Evolutionary conservation across 176 grass and related monocot genomes (phyloP).

Genomic region (Thalia dealbata): DNA sequence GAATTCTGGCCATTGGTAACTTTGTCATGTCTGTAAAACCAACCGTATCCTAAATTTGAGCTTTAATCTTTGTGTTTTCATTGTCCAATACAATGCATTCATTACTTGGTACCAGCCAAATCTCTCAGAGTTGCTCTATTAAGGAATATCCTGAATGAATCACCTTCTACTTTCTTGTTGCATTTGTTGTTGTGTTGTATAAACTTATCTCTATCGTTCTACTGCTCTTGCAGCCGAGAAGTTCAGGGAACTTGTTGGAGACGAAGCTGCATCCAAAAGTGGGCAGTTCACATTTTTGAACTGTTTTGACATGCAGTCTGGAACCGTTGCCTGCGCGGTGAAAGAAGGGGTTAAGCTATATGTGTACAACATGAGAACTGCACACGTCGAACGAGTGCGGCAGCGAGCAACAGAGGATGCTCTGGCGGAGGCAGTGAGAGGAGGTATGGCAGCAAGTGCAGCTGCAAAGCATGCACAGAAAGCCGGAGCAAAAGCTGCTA

Average conservation of each 20-base stretch:
- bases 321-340: constrained; percentile 56
- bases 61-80: neutral
- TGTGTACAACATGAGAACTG: constrained; percentile 59
- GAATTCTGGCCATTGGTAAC: neutral
- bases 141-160: neutral
- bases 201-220: neutral
- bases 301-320: constrained; percentile 90
- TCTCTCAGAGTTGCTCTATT: neutral
- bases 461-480: constrained; percentile 88
- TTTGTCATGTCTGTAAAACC: neutral
- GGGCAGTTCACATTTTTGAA: constrained; percentile 92
- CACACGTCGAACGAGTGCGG: constrained; percentile 58
- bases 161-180: neutral
- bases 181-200: neutral
- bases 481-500: constrained; percentile 62
- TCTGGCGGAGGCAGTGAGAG: constrained; percentile 50
- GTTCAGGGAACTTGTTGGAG: constrained; percentile 82
- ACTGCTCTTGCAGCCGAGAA: constrained; percentile 68
- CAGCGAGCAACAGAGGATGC: constrained; percentile 52
- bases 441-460: constrained; percentile 37
- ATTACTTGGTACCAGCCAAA: neutral
- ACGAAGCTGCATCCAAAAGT: constrained; percentile 86
- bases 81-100: neutral
- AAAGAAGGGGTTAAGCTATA: constrained; percentile 95
- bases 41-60: neutral